These are phyloP conservation scores for Macrophomina pseudophaseolina DNA, from an alignment of 2,329 filamentous ascomycete species.

Conservation along the genomic window DNA sequence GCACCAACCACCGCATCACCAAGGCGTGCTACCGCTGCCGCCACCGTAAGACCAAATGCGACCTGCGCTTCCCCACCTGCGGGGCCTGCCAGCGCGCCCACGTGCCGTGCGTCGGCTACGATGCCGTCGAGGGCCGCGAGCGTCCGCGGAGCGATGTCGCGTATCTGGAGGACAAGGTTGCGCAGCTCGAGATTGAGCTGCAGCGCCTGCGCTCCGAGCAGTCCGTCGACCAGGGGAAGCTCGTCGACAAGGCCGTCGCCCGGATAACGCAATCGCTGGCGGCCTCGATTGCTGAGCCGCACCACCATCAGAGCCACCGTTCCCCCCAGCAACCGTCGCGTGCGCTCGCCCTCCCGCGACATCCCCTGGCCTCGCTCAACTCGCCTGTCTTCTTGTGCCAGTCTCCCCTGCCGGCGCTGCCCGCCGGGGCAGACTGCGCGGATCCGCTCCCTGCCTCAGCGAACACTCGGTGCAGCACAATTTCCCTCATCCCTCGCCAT, in stretches of 20 bases:
- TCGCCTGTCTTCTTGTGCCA: conserved; percentile 18
- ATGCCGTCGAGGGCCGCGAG: conserved; percentile 22
- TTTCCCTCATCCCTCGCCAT: conserved; percentile 23
- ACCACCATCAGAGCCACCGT: neutral
- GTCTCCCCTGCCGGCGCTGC: conserved; percentile 5
- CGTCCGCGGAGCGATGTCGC: conserved; percentile 25
- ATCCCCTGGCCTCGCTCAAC: conserved; percentile 1
- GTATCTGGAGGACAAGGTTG: conserved; percentile 24
- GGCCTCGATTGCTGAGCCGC: neutral
- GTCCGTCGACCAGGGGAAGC: conserved; percentile 7
- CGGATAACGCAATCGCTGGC: conserved; percentile 17
- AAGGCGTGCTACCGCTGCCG: conserved; percentile 26
- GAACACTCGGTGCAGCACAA: conserved; percentile 19
- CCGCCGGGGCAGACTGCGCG: neutral
- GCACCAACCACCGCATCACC: conserved; percentile 24
- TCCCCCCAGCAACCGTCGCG: neutral
- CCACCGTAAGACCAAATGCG: conserved; percentile 24
- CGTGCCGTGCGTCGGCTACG: conserved; percentile 25
- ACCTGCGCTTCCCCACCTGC: conserved; percentile 23
- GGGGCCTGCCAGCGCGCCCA: conserved; percentile 9
- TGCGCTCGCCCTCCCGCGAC: neutral
- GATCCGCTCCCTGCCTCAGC: neutral
- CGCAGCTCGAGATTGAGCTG: conserved; percentile 25
- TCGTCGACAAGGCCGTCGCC: conserved; percentile 14
- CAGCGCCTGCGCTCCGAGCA: conserved; percentile 17